These are phyloP conservation scores for Mycena maculata DNA, from an alignment of 768 basidiomycete genomes.

Conservation along the genomic window DNA sequence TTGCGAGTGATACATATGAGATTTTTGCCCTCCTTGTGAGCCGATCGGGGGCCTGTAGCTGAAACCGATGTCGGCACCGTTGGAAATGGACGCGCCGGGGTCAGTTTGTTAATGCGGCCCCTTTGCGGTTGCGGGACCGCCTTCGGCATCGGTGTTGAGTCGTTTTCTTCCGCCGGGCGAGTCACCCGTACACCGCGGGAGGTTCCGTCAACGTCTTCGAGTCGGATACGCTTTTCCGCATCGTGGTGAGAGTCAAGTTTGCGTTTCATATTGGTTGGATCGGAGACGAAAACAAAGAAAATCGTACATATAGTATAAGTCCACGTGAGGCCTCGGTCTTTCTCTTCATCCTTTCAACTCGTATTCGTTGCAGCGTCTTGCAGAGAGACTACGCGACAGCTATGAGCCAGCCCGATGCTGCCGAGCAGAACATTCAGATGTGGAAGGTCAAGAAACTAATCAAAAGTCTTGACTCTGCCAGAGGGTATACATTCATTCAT, in stretches of 20 bases:
- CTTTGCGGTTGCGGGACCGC: conserved; percentile 39
- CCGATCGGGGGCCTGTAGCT: conserved; percentile 83
- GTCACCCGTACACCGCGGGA: conserved; percentile 31
- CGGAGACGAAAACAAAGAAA: conserved; percentile 20
- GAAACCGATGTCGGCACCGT: conserved; percentile 80
- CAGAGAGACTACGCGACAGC: conserved; percentile 38
- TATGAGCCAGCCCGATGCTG: conserved; percentile 81
- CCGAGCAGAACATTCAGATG: conserved; percentile 97
- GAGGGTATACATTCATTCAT: conserved; percentile 67
- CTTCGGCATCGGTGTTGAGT: conserved; percentile 21
- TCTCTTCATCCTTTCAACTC: conserved; percentile 35
- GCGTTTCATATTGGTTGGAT: conserved; percentile 48
- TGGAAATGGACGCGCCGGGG: conserved; percentile 80
- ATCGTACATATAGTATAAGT: conserved; percentile 38
- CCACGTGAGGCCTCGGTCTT: conserved; percentile 41
- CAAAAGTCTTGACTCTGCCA: conserved; percentile 94
- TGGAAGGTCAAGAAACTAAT: conserved; percentile 99
- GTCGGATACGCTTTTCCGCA: conserved; percentile 48
- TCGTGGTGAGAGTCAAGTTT: conserved; percentile 47
- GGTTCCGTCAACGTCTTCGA: conserved; percentile 35
- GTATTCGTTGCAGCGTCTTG: conserved; percentile 43
- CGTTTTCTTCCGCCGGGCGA: conserved; percentile 15
- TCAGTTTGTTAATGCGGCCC: conserved; percentile 69
- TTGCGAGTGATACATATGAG: conserved; percentile 84
- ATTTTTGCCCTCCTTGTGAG: conserved; percentile 84